These are phyloP conservation scores for Penicillium concentricum DNA, from an alignment of 2,329 filamentous ascomycete species.

Conservation along the genomic window DNA sequence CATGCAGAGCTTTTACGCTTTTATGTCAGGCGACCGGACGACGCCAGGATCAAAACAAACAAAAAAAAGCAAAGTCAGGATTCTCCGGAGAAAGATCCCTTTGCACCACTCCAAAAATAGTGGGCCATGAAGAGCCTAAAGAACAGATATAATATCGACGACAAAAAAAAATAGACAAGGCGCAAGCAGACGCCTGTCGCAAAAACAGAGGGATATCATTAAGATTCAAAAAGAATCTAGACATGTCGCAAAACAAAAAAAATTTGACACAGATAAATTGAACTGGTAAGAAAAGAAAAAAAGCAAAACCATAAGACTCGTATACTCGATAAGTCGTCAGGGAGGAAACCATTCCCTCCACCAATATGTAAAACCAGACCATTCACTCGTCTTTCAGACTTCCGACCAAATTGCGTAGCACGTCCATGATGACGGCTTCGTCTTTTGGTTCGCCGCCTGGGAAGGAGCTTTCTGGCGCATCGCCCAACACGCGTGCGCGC, in stretches of 20 bases:
- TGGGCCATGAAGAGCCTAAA: slow-evolving; percentile 4
- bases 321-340: slow-evolving; percentile 29
- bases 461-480: slow-evolving; percentile 43
- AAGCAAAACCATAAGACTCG: slow-evolving; percentile 24
- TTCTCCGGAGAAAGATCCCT: not conserved
- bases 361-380: not conserved
- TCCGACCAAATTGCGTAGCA: slow-evolving; percentile 40
- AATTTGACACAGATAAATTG: slow-evolving; percentile 6
- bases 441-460: slow-evolving; percentile 46
- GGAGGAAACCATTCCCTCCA: slow-evolving; percentile 14
- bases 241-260: slow-evolving; percentile 14
- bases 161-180: slow-evolving; percentile 15
- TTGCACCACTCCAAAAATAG: not conserved
- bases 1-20: slow-evolving; percentile 25
- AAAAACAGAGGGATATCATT: slow-evolving; percentile 32
- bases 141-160: slow-evolving; percentile 2
- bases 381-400: slow-evolving; percentile 38
- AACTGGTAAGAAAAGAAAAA: slow-evolving; percentile 1
- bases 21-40: slow-evolving; percentile 10
- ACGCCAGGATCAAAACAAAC: slow-evolving; percentile 5
- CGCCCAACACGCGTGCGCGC: slow-evolving; percentile 41
- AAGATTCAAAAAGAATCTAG: slow-evolving; percentile 27
- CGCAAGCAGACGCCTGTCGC: slow-evolving; percentile 12
- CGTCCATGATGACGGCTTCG: slow-evolving; percentile 44
- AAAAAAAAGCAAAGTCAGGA: slow-evolving; percentile 3